Base-by-base conservation (phyloP, 495 filamentous ascomycete species). In the Penicillium arizonense region DNA sequence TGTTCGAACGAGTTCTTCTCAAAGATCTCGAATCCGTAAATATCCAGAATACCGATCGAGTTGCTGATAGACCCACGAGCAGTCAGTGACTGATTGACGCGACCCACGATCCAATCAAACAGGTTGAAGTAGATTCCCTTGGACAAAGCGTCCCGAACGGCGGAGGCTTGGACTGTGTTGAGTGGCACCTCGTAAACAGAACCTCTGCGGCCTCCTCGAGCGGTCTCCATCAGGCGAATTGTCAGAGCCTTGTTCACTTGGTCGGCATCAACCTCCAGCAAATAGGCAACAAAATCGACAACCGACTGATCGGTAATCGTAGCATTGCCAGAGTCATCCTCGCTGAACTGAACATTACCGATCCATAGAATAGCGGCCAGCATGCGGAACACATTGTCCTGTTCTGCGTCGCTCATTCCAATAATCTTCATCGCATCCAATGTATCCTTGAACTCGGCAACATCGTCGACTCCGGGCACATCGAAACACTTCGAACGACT, bases 1-100 rank as follows among this genome's bases (percentile, higher is more conserved):
- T 99, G 95, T 70, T 99, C 95, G 61, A 99, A 99, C 53, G 91
- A 96, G 74, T 99, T 99, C 72, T 87, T 90, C 69, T 99, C 94
- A 58, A 99, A 99, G 57, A 99, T 99, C 70, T 99, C 95, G 61
- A 99, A 99, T 13, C 95, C 95, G 70, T 99, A 99, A 55, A 99
- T 99, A 80, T 99, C 95, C 44, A 99, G 82, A 70, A 99, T 97
- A 68, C 94, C 94, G 61, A 99, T 94, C 3, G 89, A 88, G 66
- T 96, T 91, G 11, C 85, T 74, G 8, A 89, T 73, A 0, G 85
- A 69, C 10, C 87, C 86, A 24, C 89, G 82, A 30, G 94, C 91
- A 70, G 87, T 83, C 59, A 98, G 72, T 9, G 94, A 96, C 44
- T 84, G 78, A 62, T 98, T 98, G 54, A 97, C 88, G 55, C 95